Evolutionary conservation across 1,284 basidiomycete genomes (phyloP).

Genomic region (Moniliophthora roreri): DNA sequence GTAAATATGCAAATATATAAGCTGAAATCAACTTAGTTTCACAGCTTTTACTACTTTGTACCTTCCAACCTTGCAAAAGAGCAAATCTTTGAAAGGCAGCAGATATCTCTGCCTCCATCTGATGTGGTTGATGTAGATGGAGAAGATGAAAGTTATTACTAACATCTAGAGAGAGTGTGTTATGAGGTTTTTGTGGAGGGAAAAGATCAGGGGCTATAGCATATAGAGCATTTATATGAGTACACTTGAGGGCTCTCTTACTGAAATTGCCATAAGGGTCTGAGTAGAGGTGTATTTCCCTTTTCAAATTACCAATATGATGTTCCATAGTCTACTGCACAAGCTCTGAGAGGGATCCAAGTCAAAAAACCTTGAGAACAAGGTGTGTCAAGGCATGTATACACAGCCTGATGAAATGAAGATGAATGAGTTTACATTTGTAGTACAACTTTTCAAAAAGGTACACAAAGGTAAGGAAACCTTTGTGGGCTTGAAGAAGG

Average conservation of each 20-base stretch:
- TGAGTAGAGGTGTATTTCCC: slow-evolving; percentile 20
- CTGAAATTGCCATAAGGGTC: slow-evolving; percentile 15
- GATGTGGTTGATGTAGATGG: not conserved
- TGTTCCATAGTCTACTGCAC: slow-evolving; percentile 27
- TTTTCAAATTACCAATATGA: slow-evolving; percentile 22
- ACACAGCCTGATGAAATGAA: slow-evolving; percentile 24
- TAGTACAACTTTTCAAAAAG: slow-evolving; percentile 23
- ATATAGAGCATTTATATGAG: slow-evolving; percentile 17
- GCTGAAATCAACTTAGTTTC: not conserved
- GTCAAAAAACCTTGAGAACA: slow-evolving; percentile 13
- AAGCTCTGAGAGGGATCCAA: slow-evolving; percentile 16
- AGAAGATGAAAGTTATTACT: not conserved
- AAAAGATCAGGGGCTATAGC: slow-evolving; percentile 18
- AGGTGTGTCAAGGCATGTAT: slow-evolving; percentile 22
- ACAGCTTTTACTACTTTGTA: too few relatives aligned
- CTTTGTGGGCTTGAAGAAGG: slow-evolving; percentile 6
- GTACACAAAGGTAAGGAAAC: slow-evolving; percentile 9
- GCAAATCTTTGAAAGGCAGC: not conserved
- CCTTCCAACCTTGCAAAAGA: not conserved
- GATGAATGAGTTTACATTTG: slow-evolving; percentile 13
- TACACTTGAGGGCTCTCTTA: not conserved
- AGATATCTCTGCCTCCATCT: not conserved
- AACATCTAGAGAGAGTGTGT: not conserved
- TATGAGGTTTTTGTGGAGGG: too few relatives aligned
- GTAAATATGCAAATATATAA: slow-evolving; percentile 25